These are phyloP conservation scores for Cryomyces antarcticus DNA, from an alignment of 495 filamentous ascomycete genomes.

Conservation along the genomic window DNA sequence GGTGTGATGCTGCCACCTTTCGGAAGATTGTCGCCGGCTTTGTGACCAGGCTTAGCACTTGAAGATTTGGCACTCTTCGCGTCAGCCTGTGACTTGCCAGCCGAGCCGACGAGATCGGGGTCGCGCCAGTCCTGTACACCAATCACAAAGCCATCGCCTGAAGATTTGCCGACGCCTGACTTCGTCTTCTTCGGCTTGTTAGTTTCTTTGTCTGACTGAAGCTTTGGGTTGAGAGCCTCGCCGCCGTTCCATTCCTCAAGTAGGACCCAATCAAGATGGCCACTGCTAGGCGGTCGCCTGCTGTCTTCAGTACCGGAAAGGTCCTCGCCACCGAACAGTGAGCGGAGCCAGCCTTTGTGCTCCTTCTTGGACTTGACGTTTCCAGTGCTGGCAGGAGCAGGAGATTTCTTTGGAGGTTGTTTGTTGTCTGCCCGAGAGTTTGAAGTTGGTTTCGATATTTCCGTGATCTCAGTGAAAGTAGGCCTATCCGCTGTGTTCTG, in stretches of 20 bases:
- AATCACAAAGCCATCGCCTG: slow-evolving; percentile 63
- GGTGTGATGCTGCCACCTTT: slow-evolving; percentile 56
- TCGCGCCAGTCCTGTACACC: slow-evolving; percentile 88
- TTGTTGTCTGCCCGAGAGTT: slow-evolving; percentile 10
- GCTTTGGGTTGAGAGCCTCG: too few species aligned
- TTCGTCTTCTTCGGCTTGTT: slow-evolving; percentile 5
- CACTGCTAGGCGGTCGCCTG: slow-evolving; percentile 59
- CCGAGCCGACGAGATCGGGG: slow-evolving; percentile 41
- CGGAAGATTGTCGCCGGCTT: background rate
- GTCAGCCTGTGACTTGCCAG: slow-evolving; percentile 6
- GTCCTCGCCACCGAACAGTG: slow-evolving; percentile 25
- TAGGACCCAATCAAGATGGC: slow-evolving; percentile 58
- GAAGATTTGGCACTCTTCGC: background rate
- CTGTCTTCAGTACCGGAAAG: slow-evolving; percentile 27
- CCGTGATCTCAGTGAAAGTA: slow-evolving; percentile 8
- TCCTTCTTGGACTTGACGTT: slow-evolving; percentile 5
- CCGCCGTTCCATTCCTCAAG: slow-evolving; percentile 45
- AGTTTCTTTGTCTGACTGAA: slow-evolving; percentile 9
- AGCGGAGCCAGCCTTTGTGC: slow-evolving; percentile 32
- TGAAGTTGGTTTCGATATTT: slow-evolving; percentile 1
- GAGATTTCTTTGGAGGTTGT: background rate
- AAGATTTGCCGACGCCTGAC: slow-evolving; percentile 2
- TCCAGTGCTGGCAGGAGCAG: background rate
- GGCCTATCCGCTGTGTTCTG: slow-evolving; percentile 5
- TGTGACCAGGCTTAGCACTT: background rate